Conservation (phyloP, 1,284 basidiomycete genomes). For the Marasmius tenuissimus region DNA sequence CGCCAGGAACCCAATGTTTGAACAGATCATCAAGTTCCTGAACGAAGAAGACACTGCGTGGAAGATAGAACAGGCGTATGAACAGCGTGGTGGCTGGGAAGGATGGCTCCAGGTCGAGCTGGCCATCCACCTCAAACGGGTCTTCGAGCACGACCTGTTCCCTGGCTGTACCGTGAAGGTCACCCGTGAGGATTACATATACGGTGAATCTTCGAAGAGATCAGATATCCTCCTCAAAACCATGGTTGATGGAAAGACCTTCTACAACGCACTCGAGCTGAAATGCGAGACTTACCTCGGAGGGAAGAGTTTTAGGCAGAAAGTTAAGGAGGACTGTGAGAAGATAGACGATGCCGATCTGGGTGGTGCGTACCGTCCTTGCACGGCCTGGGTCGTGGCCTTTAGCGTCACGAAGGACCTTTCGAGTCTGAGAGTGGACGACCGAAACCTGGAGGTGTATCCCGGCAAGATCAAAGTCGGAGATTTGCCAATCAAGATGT, state of each 20-base stretch:
- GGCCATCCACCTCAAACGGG: neutral
- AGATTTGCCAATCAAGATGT: neutral
- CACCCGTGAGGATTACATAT: slow-evolving; percentile 1
- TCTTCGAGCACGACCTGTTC: neutral
- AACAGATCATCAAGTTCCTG: neutral
- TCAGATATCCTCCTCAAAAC: slow-evolving; percentile 5
- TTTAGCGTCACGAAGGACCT: slow-evolving; percentile 3
- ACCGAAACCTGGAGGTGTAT: neutral
- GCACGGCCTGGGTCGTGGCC: slow-evolving; percentile 3
- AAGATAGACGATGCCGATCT: neutral
- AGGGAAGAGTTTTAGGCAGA: neutral
- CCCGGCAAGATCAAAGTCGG: neutral
- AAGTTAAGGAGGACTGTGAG: neutral
- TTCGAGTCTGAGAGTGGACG: neutral
- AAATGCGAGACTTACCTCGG: slow-evolving; percentile 3
- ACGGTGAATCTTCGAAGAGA: neutral
- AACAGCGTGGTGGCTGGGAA: neutral
- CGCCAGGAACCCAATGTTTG: neutral
- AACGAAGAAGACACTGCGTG: neutral
- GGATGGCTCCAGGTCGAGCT: neutral
- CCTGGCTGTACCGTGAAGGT: neutral
- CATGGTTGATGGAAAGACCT: neutral
- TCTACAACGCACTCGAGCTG: slow-evolving; percentile 1
- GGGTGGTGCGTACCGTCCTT: neutral
- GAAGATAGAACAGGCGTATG: neutral